Conservation (phyloP, 108 stramenopile genomes). For the Fistulifera pelliculosa region DNA sequence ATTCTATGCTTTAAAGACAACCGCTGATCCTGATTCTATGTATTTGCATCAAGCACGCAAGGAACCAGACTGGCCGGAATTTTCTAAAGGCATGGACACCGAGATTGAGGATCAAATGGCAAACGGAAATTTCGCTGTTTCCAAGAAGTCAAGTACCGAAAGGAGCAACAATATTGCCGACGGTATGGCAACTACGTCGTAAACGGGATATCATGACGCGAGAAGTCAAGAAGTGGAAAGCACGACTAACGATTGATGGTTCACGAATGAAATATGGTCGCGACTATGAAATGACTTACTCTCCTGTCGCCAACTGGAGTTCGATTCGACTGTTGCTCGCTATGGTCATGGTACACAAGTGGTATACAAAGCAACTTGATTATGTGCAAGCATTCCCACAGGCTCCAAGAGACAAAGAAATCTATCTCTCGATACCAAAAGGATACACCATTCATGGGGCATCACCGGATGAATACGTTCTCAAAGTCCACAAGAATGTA, state of each 20-base stretch:
- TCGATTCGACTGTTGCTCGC: slow-evolving; percentile 27
- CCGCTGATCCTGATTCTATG: slow-evolving; percentile 27
- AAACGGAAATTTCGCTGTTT: slow-evolving; percentile 8
- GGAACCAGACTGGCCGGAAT: slow-evolving; percentile 16
- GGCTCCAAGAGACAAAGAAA: slow-evolving; percentile 17
- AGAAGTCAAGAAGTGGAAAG: slow-evolving; percentile 22
- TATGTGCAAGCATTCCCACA: slow-evolving; percentile 33
- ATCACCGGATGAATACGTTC: slow-evolving; percentile 8
- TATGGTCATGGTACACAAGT: slow-evolving; percentile 10
- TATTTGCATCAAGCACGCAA: slow-evolving; percentile 26
- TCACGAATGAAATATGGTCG: slow-evolving; percentile 14
- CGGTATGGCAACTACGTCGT: slow-evolving; percentile 39
- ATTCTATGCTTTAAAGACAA: slow-evolving; percentile 3
- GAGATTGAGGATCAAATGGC: slow-evolving; percentile 14
- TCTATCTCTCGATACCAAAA: slow-evolving; percentile 28
- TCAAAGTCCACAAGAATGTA: slow-evolving; percentile 22
- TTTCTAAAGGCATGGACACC: slow-evolving; percentile 16
- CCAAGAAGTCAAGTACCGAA: slow-evolving; percentile 13
- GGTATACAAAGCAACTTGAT: slow-evolving; percentile 37
- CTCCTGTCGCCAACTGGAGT: slow-evolving; percentile 40
- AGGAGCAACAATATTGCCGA: slow-evolving; percentile 23
- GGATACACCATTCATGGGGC: slow-evolving; percentile 16
- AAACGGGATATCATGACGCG: slow-evolving; percentile 35
- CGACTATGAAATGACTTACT: slow-evolving; percentile 31
- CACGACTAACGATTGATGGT: slow-evolving; percentile 22